phyloP scores from a whole-genome alignment of 768 basidiomycete genomes.

The Hypholoma sublateritium region DNA sequence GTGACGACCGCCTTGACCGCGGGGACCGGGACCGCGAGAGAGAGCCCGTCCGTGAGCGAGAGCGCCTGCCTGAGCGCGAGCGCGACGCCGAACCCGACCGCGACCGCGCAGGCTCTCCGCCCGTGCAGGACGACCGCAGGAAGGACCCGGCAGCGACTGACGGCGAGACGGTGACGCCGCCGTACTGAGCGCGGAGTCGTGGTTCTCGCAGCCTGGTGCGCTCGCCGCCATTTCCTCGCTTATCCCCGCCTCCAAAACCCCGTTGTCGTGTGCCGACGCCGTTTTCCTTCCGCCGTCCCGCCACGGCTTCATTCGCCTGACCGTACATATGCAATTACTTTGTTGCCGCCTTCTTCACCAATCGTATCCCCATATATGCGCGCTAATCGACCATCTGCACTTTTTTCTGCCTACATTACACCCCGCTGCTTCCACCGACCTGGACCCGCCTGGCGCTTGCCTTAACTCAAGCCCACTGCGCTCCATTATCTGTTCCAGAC shows the following conservation, averaged over 20 bases:
- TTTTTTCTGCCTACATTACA: too few species aligned
- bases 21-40: slow-evolving; percentile 15
- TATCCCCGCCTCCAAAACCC: not conserved
- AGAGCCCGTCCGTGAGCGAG: slow-evolving; percentile 36
- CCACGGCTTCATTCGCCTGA: too few species aligned
- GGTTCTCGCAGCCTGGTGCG: not conserved
- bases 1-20: slow-evolving; percentile 18
- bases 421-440: too few species aligned
- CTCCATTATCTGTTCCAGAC: not conserved
- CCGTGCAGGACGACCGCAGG: slow-evolving; percentile 25
- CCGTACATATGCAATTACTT: too few species aligned
- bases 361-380: too few species aligned
- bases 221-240: not conserved
- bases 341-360: too few species aligned
- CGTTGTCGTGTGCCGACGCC: not conserved
- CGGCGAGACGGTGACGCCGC: not conserved
- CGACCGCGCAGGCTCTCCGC: slow-evolving; percentile 38
- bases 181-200: not conserved
- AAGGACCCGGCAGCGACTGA: slow-evolving; percentile 44
- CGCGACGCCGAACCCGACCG: slow-evolving; percentile 29
- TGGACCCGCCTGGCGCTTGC: too few species aligned
- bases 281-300: too few species aligned
- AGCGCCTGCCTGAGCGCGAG: slow-evolving; percentile 26
- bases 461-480: not conserved
- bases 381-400: too few species aligned